A percentile compares a stretch with the other conserved stretches of the same genome.
phyloP scores from a whole-genome alignment of 441 rosid species.

The Bruguiera hainesii region DNA sequence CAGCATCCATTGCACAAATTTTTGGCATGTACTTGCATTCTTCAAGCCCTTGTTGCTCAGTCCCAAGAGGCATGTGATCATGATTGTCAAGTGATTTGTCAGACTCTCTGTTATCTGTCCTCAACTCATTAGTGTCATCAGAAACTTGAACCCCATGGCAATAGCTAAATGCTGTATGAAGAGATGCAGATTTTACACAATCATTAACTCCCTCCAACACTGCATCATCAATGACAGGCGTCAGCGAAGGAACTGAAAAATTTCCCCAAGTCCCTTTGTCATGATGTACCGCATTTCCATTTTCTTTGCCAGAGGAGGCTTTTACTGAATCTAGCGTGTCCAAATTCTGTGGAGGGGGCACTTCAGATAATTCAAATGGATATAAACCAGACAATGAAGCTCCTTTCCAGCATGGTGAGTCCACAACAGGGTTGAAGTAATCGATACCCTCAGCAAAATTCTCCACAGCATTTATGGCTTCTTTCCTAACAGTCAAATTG shows the following conservation, averaged over 20 bases:
- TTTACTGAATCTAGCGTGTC: conserved; percentile 31
- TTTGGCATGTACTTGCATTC: conserved; percentile 24
- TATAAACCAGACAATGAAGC: conserved; percentile 38
- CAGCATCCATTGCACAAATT: conserved; percentile 18
- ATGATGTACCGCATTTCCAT: conserved; percentile 23
- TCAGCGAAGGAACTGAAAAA: conserved; percentile 28
- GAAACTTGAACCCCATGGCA: conserved; percentile 22
- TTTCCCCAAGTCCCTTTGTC: conserved; percentile 26
- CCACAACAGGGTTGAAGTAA: conserved; percentile 40
- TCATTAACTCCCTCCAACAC: conserved; percentile 29
- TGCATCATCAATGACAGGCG: conserved; percentile 27
- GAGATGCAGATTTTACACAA: conserved; percentile 29
- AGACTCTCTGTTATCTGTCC: conserved; percentile 17
- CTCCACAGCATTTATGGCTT: conserved; percentile 30
- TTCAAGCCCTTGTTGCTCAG: conserved; percentile 24
- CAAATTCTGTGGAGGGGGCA: conserved; percentile 22
- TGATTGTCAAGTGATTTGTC: conserved; percentile 26
- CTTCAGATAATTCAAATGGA: conserved; percentile 30
- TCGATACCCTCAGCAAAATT: conserved; percentile 39
- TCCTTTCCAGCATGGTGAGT: conserved; percentile 60
- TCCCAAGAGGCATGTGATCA: conserved; percentile 23
- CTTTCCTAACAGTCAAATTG: conserved; percentile 29
- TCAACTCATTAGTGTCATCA: conserved; percentile 23
- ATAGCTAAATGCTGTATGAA: conserved; percentile 22
- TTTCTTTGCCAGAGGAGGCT: conserved; percentile 30